phyloP scores from a whole-genome alignment of 306 rosid genomes.

The Mimosa pudica region DNA sequence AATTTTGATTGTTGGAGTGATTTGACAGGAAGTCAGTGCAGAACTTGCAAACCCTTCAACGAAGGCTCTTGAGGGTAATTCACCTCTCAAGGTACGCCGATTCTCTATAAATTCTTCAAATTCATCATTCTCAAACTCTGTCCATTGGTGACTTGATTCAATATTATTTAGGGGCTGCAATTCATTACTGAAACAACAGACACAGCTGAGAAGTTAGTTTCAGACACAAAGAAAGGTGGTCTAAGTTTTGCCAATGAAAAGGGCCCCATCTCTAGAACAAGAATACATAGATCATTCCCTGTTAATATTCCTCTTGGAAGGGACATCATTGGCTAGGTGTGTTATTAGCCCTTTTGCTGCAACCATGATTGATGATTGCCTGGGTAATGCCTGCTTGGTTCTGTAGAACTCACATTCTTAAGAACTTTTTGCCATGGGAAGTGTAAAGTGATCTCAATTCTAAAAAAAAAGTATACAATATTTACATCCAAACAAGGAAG shows the following conservation, averaged over 20 bases:
- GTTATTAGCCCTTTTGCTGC: slow-evolving; percentile 33
- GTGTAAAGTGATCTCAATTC: slow-evolving; percentile 26
- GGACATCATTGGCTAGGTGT: slow-evolving; percentile 33
- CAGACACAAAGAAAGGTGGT: slow-evolving; percentile 32
- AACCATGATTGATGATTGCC: slow-evolving; percentile 17
- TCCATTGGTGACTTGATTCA: slow-evolving; percentile 10
- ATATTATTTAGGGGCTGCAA: slow-evolving; percentile 44
- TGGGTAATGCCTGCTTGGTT: not conserved
- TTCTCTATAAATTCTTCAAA: not conserved
- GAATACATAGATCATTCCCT: slow-evolving; percentile 43
- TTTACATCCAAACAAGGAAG: not conserved
- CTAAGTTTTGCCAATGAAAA: slow-evolving; percentile 33
- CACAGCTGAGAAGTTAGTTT: slow-evolving; percentile 29
- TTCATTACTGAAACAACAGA: slow-evolving; percentile 40
- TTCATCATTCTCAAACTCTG: not conserved
- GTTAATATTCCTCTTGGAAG: slow-evolving; percentile 33
- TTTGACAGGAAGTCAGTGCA: slow-evolving; percentile 30
- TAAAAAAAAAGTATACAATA: not conserved
- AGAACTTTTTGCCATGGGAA: not conserved
- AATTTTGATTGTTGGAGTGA: slow-evolving; percentile 11
- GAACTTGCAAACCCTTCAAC: slow-evolving; percentile 23
- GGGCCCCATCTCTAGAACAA: slow-evolving; percentile 34
- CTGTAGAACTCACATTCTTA: not conserved
- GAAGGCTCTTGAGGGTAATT: slow-evolving; percentile 28
- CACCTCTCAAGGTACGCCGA: slow-evolving; percentile 36